Evolutionary conservation across 1,139 yeast species (phyloP).

Genomic region (Scheffersomyces titani): DNA sequence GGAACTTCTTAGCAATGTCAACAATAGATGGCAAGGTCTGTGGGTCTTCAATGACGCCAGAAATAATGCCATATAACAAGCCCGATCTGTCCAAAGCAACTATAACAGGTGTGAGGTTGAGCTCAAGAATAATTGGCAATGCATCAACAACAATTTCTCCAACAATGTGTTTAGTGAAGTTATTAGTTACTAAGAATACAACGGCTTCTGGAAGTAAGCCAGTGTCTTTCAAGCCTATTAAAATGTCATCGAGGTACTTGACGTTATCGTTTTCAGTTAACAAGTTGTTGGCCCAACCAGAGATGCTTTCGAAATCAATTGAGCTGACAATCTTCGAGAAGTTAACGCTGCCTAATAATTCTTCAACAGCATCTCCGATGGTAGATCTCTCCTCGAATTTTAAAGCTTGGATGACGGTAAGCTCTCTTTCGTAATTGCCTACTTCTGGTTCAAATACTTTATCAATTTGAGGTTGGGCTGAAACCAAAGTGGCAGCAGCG

Average conservation of each 20-base stretch:
- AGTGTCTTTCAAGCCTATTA: conserved; percentile 25
- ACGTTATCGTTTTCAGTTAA: conserved; percentile 24
- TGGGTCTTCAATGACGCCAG: conserved; percentile 26
- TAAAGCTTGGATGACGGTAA: neutral
- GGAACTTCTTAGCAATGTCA: conserved; percentile 21
- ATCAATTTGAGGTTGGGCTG: conserved; percentile 8
- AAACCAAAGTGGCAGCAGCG: conserved; percentile 14
- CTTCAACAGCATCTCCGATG: conserved; percentile 10
- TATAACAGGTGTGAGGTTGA: conserved; percentile 32
- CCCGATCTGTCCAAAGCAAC: conserved; percentile 36
- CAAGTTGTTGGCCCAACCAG: conserved; percentile 32
- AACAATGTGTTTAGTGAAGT: conserved; percentile 23
- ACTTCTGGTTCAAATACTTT: conserved; percentile 13
- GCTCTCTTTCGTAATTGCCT: conserved; percentile 21
- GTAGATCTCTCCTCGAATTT: neutral
- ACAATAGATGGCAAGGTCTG: conserved; percentile 30
- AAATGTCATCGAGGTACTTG: conserved; percentile 26
- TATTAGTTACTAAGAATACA: conserved; percentile 26
- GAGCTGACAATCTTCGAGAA: conserved; percentile 19
- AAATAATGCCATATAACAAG: conserved; percentile 32
- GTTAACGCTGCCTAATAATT: conserved; percentile 14
- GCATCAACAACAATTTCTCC: conserved; percentile 18
- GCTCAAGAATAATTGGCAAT: conserved; percentile 16
- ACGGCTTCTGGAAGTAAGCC: conserved; percentile 27
- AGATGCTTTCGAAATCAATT: conserved; percentile 30